Conservation (phyloP, 2,329 filamentous ascomycete genomes). For the Trichoderma sp. region DNA sequence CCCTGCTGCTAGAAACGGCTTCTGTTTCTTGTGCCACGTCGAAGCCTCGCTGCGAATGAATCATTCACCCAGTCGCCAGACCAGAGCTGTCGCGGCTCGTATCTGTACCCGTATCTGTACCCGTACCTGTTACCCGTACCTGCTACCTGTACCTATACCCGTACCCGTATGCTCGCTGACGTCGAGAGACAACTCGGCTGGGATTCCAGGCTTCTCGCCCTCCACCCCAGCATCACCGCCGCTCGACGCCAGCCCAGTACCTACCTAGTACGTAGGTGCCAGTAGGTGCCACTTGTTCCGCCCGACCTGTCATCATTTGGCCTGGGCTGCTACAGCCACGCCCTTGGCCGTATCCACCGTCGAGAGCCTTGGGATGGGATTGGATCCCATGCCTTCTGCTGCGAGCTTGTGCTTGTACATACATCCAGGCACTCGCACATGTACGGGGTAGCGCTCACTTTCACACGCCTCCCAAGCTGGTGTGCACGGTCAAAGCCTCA, state of each 20-base stretch:
- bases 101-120: not conserved
- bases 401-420: conserved; percentile 3
- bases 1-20: not conserved
- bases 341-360: conserved; percentile 12
- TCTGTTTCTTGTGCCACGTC: not conserved
- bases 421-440: not conserved
- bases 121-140: not conserved
- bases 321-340: conserved; percentile 20
- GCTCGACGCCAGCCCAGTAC: conserved; percentile 19
- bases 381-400: not conserved
- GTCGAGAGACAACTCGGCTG: not conserved
- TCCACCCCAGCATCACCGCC: conserved; percentile 15
- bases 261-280: no score
- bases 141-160: not conserved
- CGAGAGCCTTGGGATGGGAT: not conserved
- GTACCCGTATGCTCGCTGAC: not conserved
- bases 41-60: not conserved
- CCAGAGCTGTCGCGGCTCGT: not conserved
- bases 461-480: conserved; percentile 7
- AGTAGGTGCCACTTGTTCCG: conserved; percentile 22
- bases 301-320: conserved; percentile 22
- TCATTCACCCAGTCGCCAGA: not conserved
- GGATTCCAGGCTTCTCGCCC: not conserved
- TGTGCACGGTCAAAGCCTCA: conserved; percentile 16
- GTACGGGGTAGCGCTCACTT: conserved; percentile 16